Base-by-base conservation (phyloP, 139 green algal species). In the Yamagishiella unicocca region DNA sequence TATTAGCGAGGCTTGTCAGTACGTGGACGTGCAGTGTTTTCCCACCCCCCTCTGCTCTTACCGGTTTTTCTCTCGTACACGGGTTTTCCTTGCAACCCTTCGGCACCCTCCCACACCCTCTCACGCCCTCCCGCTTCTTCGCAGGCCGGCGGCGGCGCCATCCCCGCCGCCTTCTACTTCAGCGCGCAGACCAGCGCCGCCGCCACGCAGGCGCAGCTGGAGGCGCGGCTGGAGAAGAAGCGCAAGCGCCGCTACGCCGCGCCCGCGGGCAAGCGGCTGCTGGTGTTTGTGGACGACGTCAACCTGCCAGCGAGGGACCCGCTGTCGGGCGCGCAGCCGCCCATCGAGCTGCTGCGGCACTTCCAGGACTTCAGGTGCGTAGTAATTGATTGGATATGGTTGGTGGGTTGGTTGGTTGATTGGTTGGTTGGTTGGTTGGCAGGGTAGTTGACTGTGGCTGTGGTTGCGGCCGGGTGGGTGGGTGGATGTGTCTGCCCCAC, bases 261-360 rank as follows among this genome's bases (percentile, higher is more conserved):
- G 7, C 75, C 88, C 42, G 88, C 84, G 35, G 94, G 94, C 46
- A 92, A 94, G 45, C 93, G 93, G 58, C 89, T 97, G 27, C 92
- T 96, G 46, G 82, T 98, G 78, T 97, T 97, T 89, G 92, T 98
- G 40, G 96, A 98, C 87, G 96, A 98, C 88, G 92, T 98, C 7
- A 97, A 97, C 92, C 96, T 98, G 93, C 95, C 95, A 0, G 90
- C 92, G 33, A 73, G 90, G 35, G 95, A 98, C 81, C 4, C 29
- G 4, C 91, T 85, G 73, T 96, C 94, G 75, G 96, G 96, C 22
- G 92, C 96, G 24, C 90, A 97, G 89, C 95, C 96, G 37, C 94
- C 96, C 3, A 70, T 97, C 2, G 95, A 98, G 92, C 92, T 97
- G 78, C 91, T 98, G 72, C 85, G 96, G 6, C 94, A 97, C 85